Evolutionary conservation across 2,329 filamentous ascomycete species (phyloP).

Genomic region (Blastomyces parvus): DNA sequence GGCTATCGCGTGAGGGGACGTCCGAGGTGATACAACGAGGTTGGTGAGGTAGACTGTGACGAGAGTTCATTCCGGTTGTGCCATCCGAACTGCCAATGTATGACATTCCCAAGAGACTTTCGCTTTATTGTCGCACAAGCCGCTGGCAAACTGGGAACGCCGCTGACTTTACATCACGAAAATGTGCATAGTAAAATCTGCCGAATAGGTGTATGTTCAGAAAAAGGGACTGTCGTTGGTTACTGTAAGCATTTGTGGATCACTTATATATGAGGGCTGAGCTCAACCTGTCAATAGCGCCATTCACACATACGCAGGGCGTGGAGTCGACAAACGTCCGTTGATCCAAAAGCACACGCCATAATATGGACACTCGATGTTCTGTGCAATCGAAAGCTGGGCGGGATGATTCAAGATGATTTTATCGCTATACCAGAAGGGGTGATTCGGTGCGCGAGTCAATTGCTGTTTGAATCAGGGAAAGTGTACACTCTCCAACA

Average conservation of each 20-base stretch:
- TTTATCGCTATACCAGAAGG: background rate
- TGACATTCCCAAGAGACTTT: conserved; percentile 20
- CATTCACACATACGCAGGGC: conserved; percentile 32
- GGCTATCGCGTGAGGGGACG: background rate
- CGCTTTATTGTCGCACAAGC: conserved; percentile 26
- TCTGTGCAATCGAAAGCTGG: no score
- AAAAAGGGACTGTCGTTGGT: conserved; percentile 23
- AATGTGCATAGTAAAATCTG: conserved; percentile 24
- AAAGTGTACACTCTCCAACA: conserved; percentile 36
- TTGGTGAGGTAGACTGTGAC: background rate
- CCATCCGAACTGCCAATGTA: background rate
- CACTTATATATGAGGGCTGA: background rate
- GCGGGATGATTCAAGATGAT: background rate
- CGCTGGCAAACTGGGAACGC: conserved; percentile 13
- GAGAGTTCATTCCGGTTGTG: background rate
- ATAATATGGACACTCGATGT: conserved; percentile 26
- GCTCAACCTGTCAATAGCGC: conserved; percentile 22
- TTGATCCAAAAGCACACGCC: conserved; percentile 30
- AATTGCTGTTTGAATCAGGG: conserved; percentile 34
- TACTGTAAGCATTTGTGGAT: conserved; percentile 22
- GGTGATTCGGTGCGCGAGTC: conserved; percentile 22
- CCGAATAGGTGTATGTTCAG: conserved; percentile 27
- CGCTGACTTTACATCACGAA: conserved; percentile 16
- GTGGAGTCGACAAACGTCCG: conserved; percentile 31
- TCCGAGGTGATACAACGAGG: background rate